Base-by-base conservation (phyloP, 345 rosid species). In the Hevea brasiliensis region DNA sequence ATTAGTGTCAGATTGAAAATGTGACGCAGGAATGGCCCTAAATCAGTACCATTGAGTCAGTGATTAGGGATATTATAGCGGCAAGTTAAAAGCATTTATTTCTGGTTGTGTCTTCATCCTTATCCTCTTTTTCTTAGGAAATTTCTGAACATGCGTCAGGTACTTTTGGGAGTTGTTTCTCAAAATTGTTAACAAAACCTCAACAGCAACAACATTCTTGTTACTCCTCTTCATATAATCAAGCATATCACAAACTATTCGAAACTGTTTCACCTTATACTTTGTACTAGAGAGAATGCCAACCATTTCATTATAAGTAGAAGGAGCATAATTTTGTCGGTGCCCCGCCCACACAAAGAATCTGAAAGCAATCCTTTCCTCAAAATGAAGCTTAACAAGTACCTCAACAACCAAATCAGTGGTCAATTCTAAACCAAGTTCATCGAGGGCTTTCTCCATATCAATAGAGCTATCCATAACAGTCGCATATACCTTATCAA, bases 61-160 rank as follows among this genome's bases (percentile, higher is more conserved):
- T 32, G 3, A 32, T 32, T 2, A 32, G 37, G 37, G 3, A 32
- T 32, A 32, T 32, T 32, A 32, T 32, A 32, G 37, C 37, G 90
- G 78, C 87, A 92, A 79, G 75, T 92, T 95, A 13, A 95, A 83
- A 8, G 97, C 94, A 37, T 92, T 93, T 54, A 92, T 85, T 83
- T 95, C 98, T 0, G 94, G 94, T 78, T 90, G 98, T 0, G 92
- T 95, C 86, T 89, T 92, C 74, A 91, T 92, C 84, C 90, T 86
- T 71, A 91, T 85, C 83, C 84, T 86, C 89, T 91, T 95, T 87
- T 86, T 89, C 82, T 88, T 90, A 0, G 97, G 94, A 42, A 92
- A 95, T 72, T 91, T 91, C 87, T 90, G 96, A 74, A 91, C 87
- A 83, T 86, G 92, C 3, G 93, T 93, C 85, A 88, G 59, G 40